These are phyloP conservation scores for Herpetomonas samuelpessoai DNA, from an alignment of 208 protist genomes.

Conservation along the genomic window DNA sequence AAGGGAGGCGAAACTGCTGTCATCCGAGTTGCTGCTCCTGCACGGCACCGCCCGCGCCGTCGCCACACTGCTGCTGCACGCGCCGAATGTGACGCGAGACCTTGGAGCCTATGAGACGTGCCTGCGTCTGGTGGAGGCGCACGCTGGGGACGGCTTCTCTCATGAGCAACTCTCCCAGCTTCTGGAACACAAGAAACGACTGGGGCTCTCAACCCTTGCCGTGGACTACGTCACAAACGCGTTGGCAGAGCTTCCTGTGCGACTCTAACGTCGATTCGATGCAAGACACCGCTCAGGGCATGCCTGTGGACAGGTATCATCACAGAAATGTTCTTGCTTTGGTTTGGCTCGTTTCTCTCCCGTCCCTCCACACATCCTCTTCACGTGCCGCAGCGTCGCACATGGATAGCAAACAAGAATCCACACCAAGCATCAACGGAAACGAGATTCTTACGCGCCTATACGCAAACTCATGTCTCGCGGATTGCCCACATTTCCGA, in stretches of 20 bases:
- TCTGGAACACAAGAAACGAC: slow-evolving; percentile 14
- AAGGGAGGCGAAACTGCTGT: slow-evolving; percentile 1
- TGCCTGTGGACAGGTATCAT: too few species aligned
- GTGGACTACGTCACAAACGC: neutral
- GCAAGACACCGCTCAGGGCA: too few species aligned
- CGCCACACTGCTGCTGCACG: slow-evolving; percentile 25
- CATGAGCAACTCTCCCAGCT: slow-evolving; percentile 28
- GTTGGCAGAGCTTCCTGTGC: neutral
- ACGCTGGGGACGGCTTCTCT: slow-evolving; percentile 37
- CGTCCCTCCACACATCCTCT: too few species aligned
- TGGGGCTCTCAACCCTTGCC: neutral
- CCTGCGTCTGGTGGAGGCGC: slow-evolving; percentile 16
- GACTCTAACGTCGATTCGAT: neutral
- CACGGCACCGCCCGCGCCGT: slow-evolving; percentile 30
- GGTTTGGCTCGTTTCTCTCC: too few species aligned
- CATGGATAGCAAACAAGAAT: too few species aligned
- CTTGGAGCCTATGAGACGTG: slow-evolving; percentile 20
- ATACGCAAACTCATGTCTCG: too few species aligned
- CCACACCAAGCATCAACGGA: too few species aligned
- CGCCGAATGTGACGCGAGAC: slow-evolving; percentile 19
- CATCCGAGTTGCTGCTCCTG: slow-evolving; percentile 4
- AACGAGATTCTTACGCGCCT: too few species aligned
- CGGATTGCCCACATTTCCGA: too few species aligned
- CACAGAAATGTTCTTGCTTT: too few species aligned
- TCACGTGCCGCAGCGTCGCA: too few species aligned